Evolutionary conservation across 179 eudicot species (phyloP), one percentile per base, ranked within the genome.

Genomic region (Beta macrorhiza): DNA sequence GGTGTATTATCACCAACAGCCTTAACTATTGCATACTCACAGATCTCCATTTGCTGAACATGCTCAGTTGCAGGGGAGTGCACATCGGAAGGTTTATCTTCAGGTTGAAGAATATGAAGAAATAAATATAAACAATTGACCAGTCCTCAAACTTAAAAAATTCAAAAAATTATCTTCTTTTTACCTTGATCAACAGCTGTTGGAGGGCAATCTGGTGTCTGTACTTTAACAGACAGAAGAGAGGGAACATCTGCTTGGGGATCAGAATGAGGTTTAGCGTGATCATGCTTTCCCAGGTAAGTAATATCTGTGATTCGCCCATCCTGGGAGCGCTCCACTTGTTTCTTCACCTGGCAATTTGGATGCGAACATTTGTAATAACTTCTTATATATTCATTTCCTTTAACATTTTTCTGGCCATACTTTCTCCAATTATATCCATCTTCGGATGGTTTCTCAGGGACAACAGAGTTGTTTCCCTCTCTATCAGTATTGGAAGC

Each of bases 341-440:
- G 97, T 83, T 91, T 92, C 88, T 92, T 95, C n/a, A 88, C 94
- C 73, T 76, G 84, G 82, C 99, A 95, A 79, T 84, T 91, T 17
- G 91, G 89, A 85, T 86, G 86, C 65, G 98, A 92, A 81, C 99
- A 95, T 85, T 88, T 93, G 91, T 93, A 95, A 86, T 95, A 95
- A 88, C 97, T 92, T 84, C 93, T 87, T 71, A 90, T 80, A 83
- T 87, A 93, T 79, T 89, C 90, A 84, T 93, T 95, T 82, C 97
- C 95, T 86, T 89, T 92, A 59, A 95, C 97, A 83, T 89, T 84
- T 79, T 95, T 95, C 77, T 95, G 99, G 77, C 99, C 99, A 86
- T 95, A 95, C 82, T 93, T 95, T 84, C 99, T 81, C 99, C 99
- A 95, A 81, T 90, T 93, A 84, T 92, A 95, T 80, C 99, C 99